Conservation (phyloP, 2,329 filamentous ascomycete genomes). For the Podosphaera fusca region DNA sequence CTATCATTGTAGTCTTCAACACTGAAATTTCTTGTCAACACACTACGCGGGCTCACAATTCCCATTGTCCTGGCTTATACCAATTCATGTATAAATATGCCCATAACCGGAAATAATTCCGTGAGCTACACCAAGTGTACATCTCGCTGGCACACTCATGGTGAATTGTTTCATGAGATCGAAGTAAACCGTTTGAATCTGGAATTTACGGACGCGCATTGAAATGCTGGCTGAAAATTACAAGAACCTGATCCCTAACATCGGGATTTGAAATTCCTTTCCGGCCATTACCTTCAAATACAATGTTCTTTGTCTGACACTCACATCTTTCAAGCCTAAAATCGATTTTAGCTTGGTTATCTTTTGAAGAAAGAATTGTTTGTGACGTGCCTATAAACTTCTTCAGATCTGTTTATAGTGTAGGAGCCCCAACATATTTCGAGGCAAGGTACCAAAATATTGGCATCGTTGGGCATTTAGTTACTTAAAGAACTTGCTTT, state of each 20-base stretch:
- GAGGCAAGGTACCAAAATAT: background rate
- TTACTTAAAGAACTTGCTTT: background rate
- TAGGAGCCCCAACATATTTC: background rate
- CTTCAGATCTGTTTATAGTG: background rate
- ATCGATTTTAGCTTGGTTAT: background rate
- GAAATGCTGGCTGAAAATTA: background rate
- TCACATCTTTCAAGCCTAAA: background rate
- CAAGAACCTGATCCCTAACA: background rate
- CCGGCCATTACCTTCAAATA: background rate
- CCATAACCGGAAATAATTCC: too few species aligned
- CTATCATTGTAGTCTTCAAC: too few species aligned
- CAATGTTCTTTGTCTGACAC: background rate
- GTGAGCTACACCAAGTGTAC: too few species aligned
- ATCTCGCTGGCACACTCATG: too few species aligned
- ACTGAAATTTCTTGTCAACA: too few species aligned
- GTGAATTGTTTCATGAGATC: too few species aligned
- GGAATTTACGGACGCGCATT: background rate
- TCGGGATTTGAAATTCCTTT: background rate
- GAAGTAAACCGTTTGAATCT: background rate
- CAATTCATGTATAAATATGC: too few species aligned
- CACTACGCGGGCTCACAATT: too few species aligned
- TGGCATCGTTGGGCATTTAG: too few species aligned
- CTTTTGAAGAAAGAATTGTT: background rate
- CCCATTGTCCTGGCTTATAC: too few species aligned
- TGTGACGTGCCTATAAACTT: background rate